Conservation (phyloP, 129 eudicot genomes). For the Centella asiatica region DNA sequence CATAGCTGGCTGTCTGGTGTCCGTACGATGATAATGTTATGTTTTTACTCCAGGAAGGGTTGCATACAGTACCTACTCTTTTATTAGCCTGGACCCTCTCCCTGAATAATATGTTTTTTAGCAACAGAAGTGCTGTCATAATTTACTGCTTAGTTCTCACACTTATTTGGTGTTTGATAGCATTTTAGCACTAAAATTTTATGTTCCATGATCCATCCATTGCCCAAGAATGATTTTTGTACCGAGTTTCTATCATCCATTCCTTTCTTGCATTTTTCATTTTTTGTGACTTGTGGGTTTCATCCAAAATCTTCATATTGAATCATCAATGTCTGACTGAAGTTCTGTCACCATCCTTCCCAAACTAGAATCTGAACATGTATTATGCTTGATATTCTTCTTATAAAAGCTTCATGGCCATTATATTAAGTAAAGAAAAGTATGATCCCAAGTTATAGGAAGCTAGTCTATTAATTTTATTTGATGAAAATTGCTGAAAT, state of each 20-base stretch:
- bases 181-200: background rate
- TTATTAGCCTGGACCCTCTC: slow-evolving; percentile 9
- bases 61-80: slow-evolving; percentile 5
- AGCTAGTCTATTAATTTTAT: too few relatives aligned
- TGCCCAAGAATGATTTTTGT: slow-evolving; percentile 6
- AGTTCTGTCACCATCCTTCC: too few relatives aligned
- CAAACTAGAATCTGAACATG: too few relatives aligned
- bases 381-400: too few relatives aligned
- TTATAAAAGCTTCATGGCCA: too few relatives aligned
- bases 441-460: too few relatives aligned
- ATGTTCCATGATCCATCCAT: slow-evolving; percentile 4
- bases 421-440: too few relatives aligned
- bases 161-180: background rate
- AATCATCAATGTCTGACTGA: too few relatives aligned
- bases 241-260: background rate
- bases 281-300: background rate
- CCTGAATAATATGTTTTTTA: slow-evolving; percentile 11
- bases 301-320: background rate
- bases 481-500: background rate
- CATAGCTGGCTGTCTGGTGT: slow-evolving; percentile 30
- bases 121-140: slow-evolving; percentile 6
- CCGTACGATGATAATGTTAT: slow-evolving; percentile 38
- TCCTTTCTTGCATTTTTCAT: background rate
- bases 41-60: slow-evolving; percentile 7
- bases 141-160: slow-evolving; percentile 7